Base-by-base conservation (phyloP, 805 yeast genomes). In the Cyberlindnera veronae region DNA sequence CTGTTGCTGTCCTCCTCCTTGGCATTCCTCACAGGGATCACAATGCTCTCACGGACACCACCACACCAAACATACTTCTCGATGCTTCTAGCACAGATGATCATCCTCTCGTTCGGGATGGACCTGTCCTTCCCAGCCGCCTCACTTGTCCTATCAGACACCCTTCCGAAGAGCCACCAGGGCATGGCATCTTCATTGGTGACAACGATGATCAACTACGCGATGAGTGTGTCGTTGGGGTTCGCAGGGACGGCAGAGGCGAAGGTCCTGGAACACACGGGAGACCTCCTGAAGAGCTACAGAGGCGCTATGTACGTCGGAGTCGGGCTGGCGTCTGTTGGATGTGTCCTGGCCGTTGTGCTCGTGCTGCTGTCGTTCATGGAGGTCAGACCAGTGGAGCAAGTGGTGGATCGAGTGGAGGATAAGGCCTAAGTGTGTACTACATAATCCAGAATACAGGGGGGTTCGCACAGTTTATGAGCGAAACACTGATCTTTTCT, bases 131-230 rank as follows among this genome's bases (percentile, higher is more conserved):
- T 83, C 58, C 91, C 93, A 0, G 80, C 90, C 1, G 79, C 85
- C 0, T 75, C 88, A 0, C 68, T 84, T 34, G 69, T 81, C 11
- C 58, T 84, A 30, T 73, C 82, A 9, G 79, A 78, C 44, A 64
- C 63, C 33, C 63, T 84, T 29, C 89, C 90, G 0, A 58, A 67
- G 34, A 66, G 72, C 42, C 77, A 79, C 50, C 91, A 84, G 61
- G 93, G 91, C 9, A 76, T 81, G 72, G 90, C 89, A 1, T 89
- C 87, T 0, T 79, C 88, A 0, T 63, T 84, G 38, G 80, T 82
- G 4, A 70, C 80, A 15, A 83, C 91, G 0, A 77, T 80, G 49
- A 77, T 80, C 13, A 84, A 81, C 57, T 84, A 84, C 56, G 77
- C 89, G 0, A 81, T 76, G 55, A 77, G 89, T 0, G 57, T 84